Evolutionary conservation across 768 basidiomycete species (phyloP).

Genomic region (Xanthoconium purpureum): DNA sequence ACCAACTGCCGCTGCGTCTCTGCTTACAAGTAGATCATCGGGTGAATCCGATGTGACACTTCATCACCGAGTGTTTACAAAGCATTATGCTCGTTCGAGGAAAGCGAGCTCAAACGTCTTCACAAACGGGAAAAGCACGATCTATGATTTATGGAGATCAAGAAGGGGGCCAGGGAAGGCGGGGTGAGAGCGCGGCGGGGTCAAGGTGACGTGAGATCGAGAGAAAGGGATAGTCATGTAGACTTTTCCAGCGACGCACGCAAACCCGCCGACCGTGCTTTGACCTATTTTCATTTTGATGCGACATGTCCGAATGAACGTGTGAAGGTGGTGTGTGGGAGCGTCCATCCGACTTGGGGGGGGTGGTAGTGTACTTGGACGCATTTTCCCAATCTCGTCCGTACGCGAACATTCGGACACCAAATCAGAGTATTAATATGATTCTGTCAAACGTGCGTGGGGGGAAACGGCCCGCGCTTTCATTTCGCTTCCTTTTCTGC

Average conservation of each 20-base stretch:
- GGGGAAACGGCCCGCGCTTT: neutral
- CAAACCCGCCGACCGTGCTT: neutral
- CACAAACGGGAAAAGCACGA: too few species aligned
- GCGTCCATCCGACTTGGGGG: neutral
- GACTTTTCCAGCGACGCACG: neutral
- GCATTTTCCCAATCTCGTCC: neutral
- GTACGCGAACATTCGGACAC: neutral
- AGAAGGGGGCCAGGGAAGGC: neutral
- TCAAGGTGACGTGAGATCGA: neutral
- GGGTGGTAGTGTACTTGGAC: neutral
- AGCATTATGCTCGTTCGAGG: too few species aligned
- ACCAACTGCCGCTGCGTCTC: neutral
- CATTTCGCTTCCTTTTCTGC: slow-evolving; percentile 4
- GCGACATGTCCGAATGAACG: neutral
- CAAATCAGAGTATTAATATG: neutral
- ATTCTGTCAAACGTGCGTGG: neutral
- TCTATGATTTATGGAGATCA: too few species aligned
- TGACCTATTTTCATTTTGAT: neutral
- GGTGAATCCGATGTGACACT: neutral
- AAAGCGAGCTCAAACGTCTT: too few species aligned
- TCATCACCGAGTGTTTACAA: too few species aligned
- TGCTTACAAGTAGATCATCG: neutral
- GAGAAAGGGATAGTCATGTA: neutral
- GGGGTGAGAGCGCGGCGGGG: neutral
- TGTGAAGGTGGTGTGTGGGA: neutral